These are phyloP conservation scores for Lagenaria siceraria DNA, from an alignment of 306 rosid genomes.

Conservation along the genomic window DNA sequence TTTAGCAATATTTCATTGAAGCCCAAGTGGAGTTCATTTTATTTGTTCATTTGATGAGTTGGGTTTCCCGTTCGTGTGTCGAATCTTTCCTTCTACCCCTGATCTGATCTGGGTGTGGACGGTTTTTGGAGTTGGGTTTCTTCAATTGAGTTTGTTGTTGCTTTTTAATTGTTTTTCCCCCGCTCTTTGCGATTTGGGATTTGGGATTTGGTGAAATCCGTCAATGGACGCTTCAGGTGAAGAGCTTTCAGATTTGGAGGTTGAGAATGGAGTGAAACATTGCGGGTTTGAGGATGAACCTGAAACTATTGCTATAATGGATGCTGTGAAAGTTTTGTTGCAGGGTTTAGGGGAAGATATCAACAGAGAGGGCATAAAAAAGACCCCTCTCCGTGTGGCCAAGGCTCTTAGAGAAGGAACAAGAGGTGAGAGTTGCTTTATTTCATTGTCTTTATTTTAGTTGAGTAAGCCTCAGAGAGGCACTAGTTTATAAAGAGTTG, in stretches of 20 bases:
- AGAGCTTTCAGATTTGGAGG: constrained; percentile 44
- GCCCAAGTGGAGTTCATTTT: background rate
- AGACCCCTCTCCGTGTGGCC: constrained; percentile 89
- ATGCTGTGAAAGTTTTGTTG: constrained; percentile 69
- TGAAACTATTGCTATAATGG: constrained; percentile 40
- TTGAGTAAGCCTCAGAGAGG: background rate
- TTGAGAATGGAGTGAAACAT: constrained; percentile 42
- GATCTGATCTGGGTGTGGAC: constrained; percentile 6
- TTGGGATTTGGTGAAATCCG: constrained; percentile 7
- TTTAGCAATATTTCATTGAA: background rate
- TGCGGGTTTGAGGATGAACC: constrained; percentile 36
- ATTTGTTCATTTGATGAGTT: background rate
- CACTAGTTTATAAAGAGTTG: background rate
- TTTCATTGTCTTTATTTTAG: background rate
- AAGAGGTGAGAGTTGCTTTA: constrained; percentile 33
- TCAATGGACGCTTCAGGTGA: constrained; percentile 78
- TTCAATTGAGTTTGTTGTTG: background rate
- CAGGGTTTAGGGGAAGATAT: constrained; percentile 75
- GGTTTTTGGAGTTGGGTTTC: background rate
- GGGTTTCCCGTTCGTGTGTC: background rate
- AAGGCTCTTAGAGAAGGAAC: constrained; percentile 94
- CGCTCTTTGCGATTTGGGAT: constrained; percentile 12
- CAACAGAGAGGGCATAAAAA: constrained; percentile 70
- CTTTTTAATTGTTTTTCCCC: background rate
- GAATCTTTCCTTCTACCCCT: background rate